phyloP scores from a whole-genome alignment of 1,284 basidiomycete genomes.

The Apiotrichum gracile region DNA sequence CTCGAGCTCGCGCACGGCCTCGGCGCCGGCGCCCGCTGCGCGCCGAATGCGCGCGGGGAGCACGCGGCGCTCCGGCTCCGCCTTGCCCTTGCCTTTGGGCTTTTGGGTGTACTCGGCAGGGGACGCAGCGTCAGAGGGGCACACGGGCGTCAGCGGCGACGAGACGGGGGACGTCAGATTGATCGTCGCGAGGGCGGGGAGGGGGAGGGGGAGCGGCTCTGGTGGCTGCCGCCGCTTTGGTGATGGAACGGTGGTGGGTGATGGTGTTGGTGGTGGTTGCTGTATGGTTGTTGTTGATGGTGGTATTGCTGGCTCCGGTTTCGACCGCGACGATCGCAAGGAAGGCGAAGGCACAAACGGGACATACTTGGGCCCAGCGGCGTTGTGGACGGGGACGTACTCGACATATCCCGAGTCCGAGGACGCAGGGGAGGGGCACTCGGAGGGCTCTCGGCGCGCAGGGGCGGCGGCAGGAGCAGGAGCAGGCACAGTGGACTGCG shows the following conservation, averaged over 20 bases:
- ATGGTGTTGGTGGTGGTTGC: neutral
- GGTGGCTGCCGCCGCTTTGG: too few species aligned
- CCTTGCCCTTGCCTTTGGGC: conserved; percentile 9
- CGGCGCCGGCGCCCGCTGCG: conserved; percentile 60
- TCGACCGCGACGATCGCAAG: too few species aligned
- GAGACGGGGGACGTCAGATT: neutral
- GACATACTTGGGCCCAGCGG: neutral
- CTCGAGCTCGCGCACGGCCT: conserved; percentile 60
- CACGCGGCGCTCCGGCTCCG: conserved; percentile 59
- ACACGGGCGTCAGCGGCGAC: neutral
- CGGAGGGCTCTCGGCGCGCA: too few species aligned
- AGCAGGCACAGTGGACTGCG: too few species aligned
- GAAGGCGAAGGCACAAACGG: neutral
- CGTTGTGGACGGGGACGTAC: neutral
- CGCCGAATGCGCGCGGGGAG: conserved; percentile 70
- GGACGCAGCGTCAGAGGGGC: neutral
- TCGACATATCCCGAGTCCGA: neutral
- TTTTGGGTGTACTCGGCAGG: neutral
- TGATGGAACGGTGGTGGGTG: neutral
- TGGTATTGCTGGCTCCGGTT: neutral
- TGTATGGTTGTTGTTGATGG: neutral
- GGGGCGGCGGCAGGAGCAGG: too few species aligned
- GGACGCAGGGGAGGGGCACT: too few species aligned
- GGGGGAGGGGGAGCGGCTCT: too few species aligned
- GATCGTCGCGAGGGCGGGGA: neutral